Evolutionary conservation across 306 rosid genomes (phyloP), one percentile per base, ranked within the genome.

Genomic region (Ormosia emarginata): DNA sequence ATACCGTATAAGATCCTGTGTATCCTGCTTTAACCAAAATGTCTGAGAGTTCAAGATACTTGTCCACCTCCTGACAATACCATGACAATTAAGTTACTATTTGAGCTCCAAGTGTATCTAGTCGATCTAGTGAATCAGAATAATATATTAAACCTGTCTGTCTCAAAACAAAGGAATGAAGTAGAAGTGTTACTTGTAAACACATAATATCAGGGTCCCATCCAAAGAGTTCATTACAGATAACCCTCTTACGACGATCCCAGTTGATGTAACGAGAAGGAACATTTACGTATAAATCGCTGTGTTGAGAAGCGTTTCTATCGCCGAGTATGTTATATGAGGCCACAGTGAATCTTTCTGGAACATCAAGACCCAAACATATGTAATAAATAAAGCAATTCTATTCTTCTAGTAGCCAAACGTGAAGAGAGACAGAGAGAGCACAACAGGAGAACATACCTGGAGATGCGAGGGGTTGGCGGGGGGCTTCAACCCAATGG

Each of bases 261-360:
- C 98, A 94, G 17, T 81, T 76, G 75, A 94, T 41, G 71, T 89
- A 90, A 30, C 41, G 49, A 32, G 89, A 81, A 81, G 98, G 97
- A 89, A 89, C 88, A 49, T 92, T 92, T 32, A 80, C 8, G 58
- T 94, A 94, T 44, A 94, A 65, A 75, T 91, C 97, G 39, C 71
- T 44, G 86, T 94, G 98, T 29, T 71, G 52, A 53, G 71, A 90
- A 84, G 94, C 92, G 81, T 94, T 91, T 79, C 92, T 85, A 68
- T 86, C 93, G 2, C 77, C 97, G 74, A 92, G 83, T 56, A 92
- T 89, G 87, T 94, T 94, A 79, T 94, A 94, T 6, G 98, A 91
- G 0, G 89, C 97, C 65, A 92, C 92, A 4, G 82, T 90, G 83
- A 94, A 86, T 76, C 91, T 90, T 37, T 94, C 92, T 86, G 92